Evolutionary conservation across 805 yeast species (phyloP).

Genomic region (Debaryomyces maramus): DNA sequence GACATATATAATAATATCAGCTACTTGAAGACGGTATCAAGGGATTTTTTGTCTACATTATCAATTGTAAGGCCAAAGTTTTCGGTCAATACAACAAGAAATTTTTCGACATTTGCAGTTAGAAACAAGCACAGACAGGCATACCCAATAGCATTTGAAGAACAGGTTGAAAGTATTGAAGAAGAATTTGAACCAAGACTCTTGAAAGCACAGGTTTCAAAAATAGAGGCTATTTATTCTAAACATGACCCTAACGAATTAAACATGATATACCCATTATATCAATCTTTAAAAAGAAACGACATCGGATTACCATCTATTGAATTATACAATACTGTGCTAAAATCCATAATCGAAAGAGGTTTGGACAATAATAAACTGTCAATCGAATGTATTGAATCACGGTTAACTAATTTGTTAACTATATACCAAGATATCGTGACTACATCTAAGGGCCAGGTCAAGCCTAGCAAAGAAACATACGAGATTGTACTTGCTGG

Average conservation of each 20-base stretch:
- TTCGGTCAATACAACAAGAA: constrained; percentile 1
- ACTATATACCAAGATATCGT: constrained; percentile 70
- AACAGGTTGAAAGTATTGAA: constrained; percentile 1
- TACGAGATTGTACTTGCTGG: constrained; percentile 50
- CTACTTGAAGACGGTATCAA: constrained; percentile 22
- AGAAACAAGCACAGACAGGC: background rate
- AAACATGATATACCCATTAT: constrained; percentile 39
- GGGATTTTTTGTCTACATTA: constrained; percentile 20
- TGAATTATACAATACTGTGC: constrained; percentile 52
- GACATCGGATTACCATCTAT: constrained; percentile 47
- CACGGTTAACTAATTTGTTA: constrained; percentile 58
- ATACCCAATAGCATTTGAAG: constrained; percentile 5
- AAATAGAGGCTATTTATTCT: constrained; percentile 19
- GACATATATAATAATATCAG: constrained; percentile 28
- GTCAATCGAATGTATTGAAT: constrained; percentile 47
- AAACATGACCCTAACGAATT: constrained; percentile 21
- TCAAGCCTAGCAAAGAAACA: constrained; percentile 57
- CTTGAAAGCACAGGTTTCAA: constrained; percentile 18
- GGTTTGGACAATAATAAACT: constrained; percentile 39
- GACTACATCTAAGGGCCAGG: constrained; percentile 7
- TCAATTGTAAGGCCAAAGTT: constrained; percentile 15
- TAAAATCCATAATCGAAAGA: constrained; percentile 55
- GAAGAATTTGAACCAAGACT: constrained; percentile 20
- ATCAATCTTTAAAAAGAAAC: constrained; percentile 42
- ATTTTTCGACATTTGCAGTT: constrained; percentile 8